A percentile compares a stretch with the other conserved stretches of the same genome.
Conservation (phyloP, 495 filamentous ascomycete genomes). For the Annulohypoxylon maeteangense region DNA sequence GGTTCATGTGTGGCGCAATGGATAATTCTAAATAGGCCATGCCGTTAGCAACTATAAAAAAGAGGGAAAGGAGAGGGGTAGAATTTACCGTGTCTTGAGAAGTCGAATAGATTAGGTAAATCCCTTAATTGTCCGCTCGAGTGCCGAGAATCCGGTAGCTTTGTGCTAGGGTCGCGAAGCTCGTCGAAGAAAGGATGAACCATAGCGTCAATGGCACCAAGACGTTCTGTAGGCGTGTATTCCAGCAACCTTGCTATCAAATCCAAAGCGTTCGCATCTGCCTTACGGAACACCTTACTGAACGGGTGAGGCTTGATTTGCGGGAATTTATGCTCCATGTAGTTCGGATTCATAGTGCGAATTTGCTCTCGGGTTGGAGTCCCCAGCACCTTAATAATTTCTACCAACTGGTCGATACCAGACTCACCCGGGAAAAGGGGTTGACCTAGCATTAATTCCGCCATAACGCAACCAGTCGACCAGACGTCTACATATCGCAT, state of each 20-base stretch:
- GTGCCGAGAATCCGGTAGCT: conserved; percentile 93
- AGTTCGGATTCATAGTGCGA: conserved; percentile 99
- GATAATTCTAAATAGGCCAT: conserved; percentile 78
- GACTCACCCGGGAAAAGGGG: conserved; percentile 99
- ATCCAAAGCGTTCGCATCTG: conserved; percentile 90
- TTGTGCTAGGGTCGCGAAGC: conserved; percentile 85
- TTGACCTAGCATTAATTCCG: conserved; percentile 98
- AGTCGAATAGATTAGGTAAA: conserved; percentile 89
- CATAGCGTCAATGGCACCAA: conserved; percentile 96
- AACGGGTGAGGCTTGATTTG: conserved; percentile 99
- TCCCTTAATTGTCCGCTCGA: conserved; percentile 78
- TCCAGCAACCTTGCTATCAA: conserved; percentile 92
- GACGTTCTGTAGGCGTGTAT: conserved; percentile 95
- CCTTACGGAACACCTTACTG: conserved; percentile 98
- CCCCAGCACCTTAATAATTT: conserved; percentile 99
- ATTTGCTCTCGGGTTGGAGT: conserved; percentile 99
- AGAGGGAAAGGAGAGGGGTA: neutral
- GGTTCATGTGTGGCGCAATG: conserved; percentile 87
- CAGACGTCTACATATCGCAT: conserved; percentile 81
- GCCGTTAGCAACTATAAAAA: conserved; percentile 32
- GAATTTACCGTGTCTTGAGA: conserved; percentile 86
- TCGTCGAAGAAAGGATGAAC: conserved; percentile 99
- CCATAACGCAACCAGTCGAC: conserved; percentile 99
- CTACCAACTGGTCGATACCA: conserved; percentile 97
- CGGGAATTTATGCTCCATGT: conserved; percentile 99